Evolutionary conservation across 306 rosid species (phyloP).

Genomic region (Dalbergia cochinchinensis): DNA sequence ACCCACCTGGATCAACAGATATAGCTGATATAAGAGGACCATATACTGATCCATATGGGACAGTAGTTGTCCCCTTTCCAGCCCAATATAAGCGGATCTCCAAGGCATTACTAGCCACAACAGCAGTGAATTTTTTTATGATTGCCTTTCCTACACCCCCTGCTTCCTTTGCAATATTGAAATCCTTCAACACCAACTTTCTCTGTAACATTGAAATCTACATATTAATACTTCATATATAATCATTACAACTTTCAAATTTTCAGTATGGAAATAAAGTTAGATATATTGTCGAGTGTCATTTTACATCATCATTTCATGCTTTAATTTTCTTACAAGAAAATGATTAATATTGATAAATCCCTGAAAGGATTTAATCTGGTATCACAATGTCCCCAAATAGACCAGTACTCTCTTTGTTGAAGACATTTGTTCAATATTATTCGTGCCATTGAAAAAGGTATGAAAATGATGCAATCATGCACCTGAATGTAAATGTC

Average conservation of each 20-base stretch:
- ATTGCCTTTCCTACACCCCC: conserved; percentile 50
- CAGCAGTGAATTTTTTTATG: conserved; percentile 22
- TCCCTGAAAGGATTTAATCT: not conserved
- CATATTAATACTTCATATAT: conserved; percentile 14
- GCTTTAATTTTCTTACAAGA: not conserved
- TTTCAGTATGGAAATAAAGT: not conserved
- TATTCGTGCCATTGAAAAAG: not conserved
- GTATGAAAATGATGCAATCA: conserved; percentile 19
- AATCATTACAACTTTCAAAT: not conserved
- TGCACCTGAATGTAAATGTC: conserved; percentile 68
- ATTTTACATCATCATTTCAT: too few relatives aligned
- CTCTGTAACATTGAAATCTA: conserved; percentile 56
- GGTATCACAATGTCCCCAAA: not conserved
- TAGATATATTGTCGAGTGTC: too few relatives aligned
- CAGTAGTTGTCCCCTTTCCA: conserved; percentile 71
- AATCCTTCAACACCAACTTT: conserved; percentile 53
- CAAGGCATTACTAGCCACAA: conserved; percentile 46
- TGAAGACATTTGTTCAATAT: not conserved
- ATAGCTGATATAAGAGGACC: conserved; percentile 88
- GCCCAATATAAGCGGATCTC: conserved; percentile 76
- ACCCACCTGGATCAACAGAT: conserved; percentile 59
- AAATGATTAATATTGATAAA: not conserved
- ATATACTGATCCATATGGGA: conserved; percentile 63
- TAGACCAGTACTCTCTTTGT: not conserved
- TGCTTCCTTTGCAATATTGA: conserved; percentile 62